Conservation (phyloP, 805 yeast species). For the Kurtzmaniella cleridarum region DNA sequence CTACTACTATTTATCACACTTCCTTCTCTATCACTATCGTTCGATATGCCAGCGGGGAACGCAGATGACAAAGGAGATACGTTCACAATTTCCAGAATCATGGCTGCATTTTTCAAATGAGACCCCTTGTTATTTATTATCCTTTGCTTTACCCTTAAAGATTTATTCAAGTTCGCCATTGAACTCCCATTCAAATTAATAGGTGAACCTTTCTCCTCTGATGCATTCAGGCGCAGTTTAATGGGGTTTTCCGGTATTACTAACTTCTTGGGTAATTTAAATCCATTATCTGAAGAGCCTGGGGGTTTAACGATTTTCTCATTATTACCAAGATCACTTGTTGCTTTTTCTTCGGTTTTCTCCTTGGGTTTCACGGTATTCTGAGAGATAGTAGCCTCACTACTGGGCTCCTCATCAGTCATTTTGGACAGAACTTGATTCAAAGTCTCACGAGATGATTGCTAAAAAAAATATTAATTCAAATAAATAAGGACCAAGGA, state of each 20-base stretch:
- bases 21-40: slow-evolving; percentile 3
- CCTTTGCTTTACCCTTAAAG: slow-evolving; percentile 39
- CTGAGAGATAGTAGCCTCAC: too few relatives aligned
- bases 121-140: slow-evolving; percentile 32
- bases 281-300: slow-evolving; percentile 1
- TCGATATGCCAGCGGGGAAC: slow-evolving; percentile 11
- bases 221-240: not conserved
- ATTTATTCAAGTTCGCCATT: slow-evolving; percentile 37
- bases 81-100: slow-evolving; percentile 31
- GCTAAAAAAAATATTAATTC: too few relatives aligned
- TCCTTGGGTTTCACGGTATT: too few relatives aligned
- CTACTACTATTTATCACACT: not conserved
- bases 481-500: too few relatives aligned
- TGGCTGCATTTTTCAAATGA: slow-evolving; percentile 28
- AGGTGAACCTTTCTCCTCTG: not conserved
- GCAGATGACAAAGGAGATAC: slow-evolving; percentile 26
- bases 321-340: too few relatives aligned
- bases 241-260: not conserved
- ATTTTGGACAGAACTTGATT: too few relatives aligned
- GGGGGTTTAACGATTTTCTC: not conserved
- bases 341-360: too few relatives aligned
- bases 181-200: slow-evolving; percentile 21
- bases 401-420: too few relatives aligned
- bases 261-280: slow-evolving; percentile 9
- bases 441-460: too few relatives aligned